Evolutionary conservation across 2,329 filamentous ascomycete genomes (phyloP).

Genomic region (Leptographium flavum): DNA sequence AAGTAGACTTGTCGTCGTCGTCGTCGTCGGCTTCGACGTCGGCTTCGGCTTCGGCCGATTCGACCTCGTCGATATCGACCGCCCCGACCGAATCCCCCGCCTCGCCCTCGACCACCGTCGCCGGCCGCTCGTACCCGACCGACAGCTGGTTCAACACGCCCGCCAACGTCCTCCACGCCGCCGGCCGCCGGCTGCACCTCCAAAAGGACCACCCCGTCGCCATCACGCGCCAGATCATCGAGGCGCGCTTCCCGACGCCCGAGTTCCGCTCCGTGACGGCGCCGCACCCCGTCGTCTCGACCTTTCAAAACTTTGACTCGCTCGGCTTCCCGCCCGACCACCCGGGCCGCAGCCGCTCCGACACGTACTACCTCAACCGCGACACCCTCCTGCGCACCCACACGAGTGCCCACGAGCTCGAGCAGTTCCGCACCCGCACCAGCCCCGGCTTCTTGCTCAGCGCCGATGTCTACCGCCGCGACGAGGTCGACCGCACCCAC

Average conservation of each 20-base stretch:
- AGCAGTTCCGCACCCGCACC: slow-evolving; percentile 59
- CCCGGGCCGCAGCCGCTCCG: slow-evolving; percentile 70
- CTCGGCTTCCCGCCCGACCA: slow-evolving; percentile 81
- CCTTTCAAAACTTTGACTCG: slow-evolving; percentile 89
- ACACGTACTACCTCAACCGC: slow-evolving; percentile 91
- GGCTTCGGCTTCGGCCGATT: background rate
- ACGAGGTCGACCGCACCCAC: slow-evolving; percentile 88
- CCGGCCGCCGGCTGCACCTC: slow-evolving; percentile 74
- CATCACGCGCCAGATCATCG: slow-evolving; percentile 85
- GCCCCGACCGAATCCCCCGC: background rate
- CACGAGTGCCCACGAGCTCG: slow-evolving; percentile 83
- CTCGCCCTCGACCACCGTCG: slow-evolving; percentile 34
- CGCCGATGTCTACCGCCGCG: slow-evolving; percentile 87
- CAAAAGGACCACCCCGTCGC: slow-evolving; percentile 77
- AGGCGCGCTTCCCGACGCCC: slow-evolving; percentile 66
- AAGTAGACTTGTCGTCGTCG: background rate
- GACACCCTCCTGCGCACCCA: slow-evolving; percentile 79
- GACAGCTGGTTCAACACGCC: slow-evolving; percentile 83
- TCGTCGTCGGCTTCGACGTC: background rate
- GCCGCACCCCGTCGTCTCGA: slow-evolving; percentile 71
- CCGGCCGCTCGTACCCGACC: slow-evolving; percentile 47
- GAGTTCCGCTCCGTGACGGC: slow-evolving; percentile 65
- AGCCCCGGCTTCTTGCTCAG: slow-evolving; percentile 73
- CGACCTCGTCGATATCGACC: background rate
- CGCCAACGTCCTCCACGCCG: slow-evolving; percentile 55